Base-by-base conservation (phyloP, 192 early-diverging fungal species). In the Gryganskiella cystojenkinii region DNA sequence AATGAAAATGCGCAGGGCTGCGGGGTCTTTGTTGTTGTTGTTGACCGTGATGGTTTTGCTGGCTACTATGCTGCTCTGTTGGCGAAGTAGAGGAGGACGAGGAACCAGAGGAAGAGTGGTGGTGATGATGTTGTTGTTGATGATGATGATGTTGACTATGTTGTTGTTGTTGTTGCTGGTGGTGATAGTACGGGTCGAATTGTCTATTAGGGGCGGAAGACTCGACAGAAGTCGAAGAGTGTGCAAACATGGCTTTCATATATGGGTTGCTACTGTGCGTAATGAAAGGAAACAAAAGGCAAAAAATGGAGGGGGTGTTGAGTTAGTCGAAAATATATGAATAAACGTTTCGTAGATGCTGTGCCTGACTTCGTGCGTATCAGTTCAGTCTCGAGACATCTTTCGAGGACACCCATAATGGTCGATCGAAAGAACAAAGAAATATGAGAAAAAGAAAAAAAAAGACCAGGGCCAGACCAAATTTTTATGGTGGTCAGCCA, bases 211-310 rank as follows among this genome's bases (percentile, higher is more conserved):
- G 51, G 15, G 33, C 11, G 2, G 55, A 2, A 3, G 67, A 44
- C 8, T 73, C 56, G 28, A 65, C 54, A n/a, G 56, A 51, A 3
- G 66, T 59, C 20, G 61, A 45, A 27, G 61, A 22, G 28, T 33
- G 28, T 40, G 53, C 69, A 33, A 71, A 73, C 11, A 56, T 46
- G 27, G 71, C 55, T 62, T 58, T 73, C 71, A 73, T 73, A 40
- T 13, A 13, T 40, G 46, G 22, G 37, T 22, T 17, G 37, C 34
- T 27, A 30, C 9, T 22, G 42, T 2, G 28, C 0, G 49, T 11
- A 17, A 19, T 1, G 22, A 42, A 3, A 35, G 37, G 35, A 22
- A 15, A 42, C 4, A 53, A 25, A 28, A 30, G 28, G 44, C 14
- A 5, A 14, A 24, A 58, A 45, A 17, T 6, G 22, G 30, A 45